Percentiles rank a stretch among this genome's conserved stretches.
phyloP scores from a whole-genome alignment of 495 filamentous ascomycete genomes.

The Sporormia fimetaria region DNA sequence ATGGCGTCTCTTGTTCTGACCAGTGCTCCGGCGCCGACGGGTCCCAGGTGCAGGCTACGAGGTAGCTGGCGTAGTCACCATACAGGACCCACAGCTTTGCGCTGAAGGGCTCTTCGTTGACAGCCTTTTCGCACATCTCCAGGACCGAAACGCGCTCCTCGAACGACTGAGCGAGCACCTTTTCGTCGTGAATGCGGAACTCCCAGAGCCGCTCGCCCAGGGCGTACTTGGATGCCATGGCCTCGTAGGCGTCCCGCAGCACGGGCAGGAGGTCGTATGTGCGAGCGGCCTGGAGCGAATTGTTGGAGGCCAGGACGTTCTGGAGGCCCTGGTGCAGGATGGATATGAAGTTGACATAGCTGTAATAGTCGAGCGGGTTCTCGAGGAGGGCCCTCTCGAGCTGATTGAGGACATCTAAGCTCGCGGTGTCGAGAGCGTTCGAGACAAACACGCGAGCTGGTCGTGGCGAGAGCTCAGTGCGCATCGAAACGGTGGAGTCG shows the following conservation, averaged over 20 bases:
- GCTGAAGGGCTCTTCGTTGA: slow-evolving; percentile 72
- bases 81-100: slow-evolving; percentile 80
- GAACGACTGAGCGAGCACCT: slow-evolving; percentile 46
- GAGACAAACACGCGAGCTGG: slow-evolving; percentile 39
- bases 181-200: slow-evolving; percentile 55
- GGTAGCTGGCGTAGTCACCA: slow-evolving; percentile 71
- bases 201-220: slow-evolving; percentile 56
- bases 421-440: slow-evolving; percentile 43
- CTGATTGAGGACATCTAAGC: slow-evolving; percentile 43
- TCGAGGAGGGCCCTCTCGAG: slow-evolving; percentile 45
- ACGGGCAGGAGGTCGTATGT: slow-evolving; percentile 51
- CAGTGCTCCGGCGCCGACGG: slow-evolving; percentile 40
- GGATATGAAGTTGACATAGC: slow-evolving; percentile 52
- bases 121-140: slow-evolving; percentile 69
- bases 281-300: slow-evolving; percentile 32
- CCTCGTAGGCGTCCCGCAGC: slow-evolving; percentile 49
- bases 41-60: slow-evolving; percentile 48
- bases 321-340: slow-evolving; percentile 54
- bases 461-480: slow-evolving; percentile 41
- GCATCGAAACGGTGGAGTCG: slow-evolving; percentile 46
- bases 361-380: slow-evolving; percentile 54
- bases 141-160: slow-evolving; percentile 64
- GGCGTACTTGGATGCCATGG: slow-evolving; percentile 55
- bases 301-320: slow-evolving; percentile 41
- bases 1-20: slow-evolving; percentile 62